These are phyloP conservation scores for Tolypocladium tropicale DNA, from an alignment of 2,329 filamentous ascomycete species.

Conservation along the genomic window DNA sequence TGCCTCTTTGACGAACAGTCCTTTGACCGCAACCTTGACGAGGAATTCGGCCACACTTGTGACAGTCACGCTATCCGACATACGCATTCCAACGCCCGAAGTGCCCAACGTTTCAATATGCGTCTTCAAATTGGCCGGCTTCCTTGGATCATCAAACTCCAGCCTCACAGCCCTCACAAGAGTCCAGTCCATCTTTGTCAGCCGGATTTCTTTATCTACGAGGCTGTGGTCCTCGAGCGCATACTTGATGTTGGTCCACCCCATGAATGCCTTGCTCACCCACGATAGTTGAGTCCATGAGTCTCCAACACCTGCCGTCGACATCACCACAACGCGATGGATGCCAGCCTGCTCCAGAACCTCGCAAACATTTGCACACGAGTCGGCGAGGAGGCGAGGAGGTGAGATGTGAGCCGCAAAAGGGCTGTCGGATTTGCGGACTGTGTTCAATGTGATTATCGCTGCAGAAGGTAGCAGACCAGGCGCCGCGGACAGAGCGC, in stretches of 20 bases:
- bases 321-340: conserved; percentile 25
- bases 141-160: conserved; percentile 18
- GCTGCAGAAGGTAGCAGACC: conserved; percentile 16
- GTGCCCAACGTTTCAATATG: conserved; percentile 18
- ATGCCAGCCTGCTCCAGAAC: conserved; percentile 20
- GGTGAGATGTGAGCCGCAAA: conserved; percentile 27
- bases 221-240: conserved; percentile 25
- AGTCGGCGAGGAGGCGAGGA: conserved; percentile 27
- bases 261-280: conserved; percentile 24
- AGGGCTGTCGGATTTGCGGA: conserved; percentile 28
- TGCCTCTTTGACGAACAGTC: conserved; percentile 8
- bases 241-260: conserved; percentile 28
- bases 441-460: conserved; percentile 28
- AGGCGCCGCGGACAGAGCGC: conserved; percentile 11
- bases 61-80: conserved; percentile 18
- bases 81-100: conserved; percentile 17
- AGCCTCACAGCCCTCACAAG: conserved; percentile 22
- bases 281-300: conserved; percentile 23
- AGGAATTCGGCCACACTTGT: conserved; percentile 20
- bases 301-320: conserved; percentile 27
- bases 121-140: background rate
- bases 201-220: conserved; percentile 24
- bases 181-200: conserved; percentile 23
- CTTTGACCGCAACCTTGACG: conserved; percentile 20
- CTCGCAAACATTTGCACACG: conserved; percentile 21